phyloP scores from a whole-genome alignment of 169 alveolate genomes.

The Besnoitia besnoiti region DNA sequence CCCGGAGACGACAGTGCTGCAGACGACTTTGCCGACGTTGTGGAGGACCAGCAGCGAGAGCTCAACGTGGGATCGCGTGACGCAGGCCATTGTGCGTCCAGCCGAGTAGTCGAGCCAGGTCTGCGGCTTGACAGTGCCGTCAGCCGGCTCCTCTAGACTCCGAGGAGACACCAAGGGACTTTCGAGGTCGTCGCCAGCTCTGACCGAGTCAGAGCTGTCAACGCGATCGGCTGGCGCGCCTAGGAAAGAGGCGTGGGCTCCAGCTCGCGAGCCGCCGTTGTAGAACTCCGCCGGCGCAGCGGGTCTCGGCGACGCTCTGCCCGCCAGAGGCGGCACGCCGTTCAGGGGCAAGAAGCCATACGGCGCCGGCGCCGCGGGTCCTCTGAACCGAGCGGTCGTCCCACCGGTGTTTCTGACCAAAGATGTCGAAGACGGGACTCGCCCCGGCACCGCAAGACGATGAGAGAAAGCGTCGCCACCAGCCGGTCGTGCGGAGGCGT shows the following conservation, averaged over 20 bases:
- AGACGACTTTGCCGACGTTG: slow-evolving; percentile 4
- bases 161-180: not conserved
- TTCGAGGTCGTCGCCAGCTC: not conserved
- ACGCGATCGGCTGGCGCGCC: too few species aligned
- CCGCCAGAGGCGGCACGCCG: too few species aligned
- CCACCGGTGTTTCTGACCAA: too few species aligned
- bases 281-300: too few species aligned
- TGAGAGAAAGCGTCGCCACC: not conserved
- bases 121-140: slow-evolving; percentile 13
- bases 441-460: too few species aligned
- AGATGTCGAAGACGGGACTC: too few species aligned
- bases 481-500: not conserved
- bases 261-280: not conserved
- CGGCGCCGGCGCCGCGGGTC: too few species aligned
- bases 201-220: not conserved
- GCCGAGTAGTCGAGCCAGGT: slow-evolving; percentile 11
- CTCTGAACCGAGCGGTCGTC: too few species aligned
- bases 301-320: too few species aligned
- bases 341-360: too few species aligned
- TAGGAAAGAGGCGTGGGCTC: not conserved
- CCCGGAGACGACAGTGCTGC: not conserved
- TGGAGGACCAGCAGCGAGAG: slow-evolving; percentile 6
- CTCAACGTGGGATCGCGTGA: not conserved
- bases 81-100: not conserved
- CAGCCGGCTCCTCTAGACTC: slow-evolving; percentile 11